These are phyloP conservation scores for Hemileccinum rubropunctum DNA, from an alignment of 768 basidiomycete species.

Conservation along the genomic window DNA sequence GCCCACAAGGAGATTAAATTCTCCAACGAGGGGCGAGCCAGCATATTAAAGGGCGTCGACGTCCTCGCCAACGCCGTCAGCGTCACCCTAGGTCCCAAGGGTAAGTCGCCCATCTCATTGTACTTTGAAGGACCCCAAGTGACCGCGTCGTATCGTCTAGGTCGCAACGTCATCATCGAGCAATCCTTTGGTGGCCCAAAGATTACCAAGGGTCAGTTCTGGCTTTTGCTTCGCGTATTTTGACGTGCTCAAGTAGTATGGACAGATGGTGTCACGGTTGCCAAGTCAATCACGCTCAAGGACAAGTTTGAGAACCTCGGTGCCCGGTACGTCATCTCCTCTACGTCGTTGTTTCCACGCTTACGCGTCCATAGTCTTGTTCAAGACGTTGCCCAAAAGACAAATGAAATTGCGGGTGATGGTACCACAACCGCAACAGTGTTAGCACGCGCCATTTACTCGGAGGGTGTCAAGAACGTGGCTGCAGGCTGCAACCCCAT, in stretches of 20 bases:
- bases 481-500: conserved; percentile 99
- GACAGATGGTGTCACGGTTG: conserved; percentile 94
- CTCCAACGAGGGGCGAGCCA: conserved; percentile 90
- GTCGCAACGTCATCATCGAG: conserved; percentile 98
- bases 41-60: conserved; percentile 94
- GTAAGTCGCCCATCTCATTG: conserved; percentile 34
- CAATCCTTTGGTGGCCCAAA: conserved; percentile 87
- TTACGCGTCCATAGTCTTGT: conserved; percentile 57
- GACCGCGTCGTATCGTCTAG: conserved; percentile 36
- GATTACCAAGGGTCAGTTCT: conserved; percentile 84
- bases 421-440: conserved; percentile 98
- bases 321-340: conserved; percentile 67
- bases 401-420: conserved; percentile 96
- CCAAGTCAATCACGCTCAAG: conserved; percentile 89
- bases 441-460: conserved; percentile 94
- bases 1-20: conserved; percentile 97
- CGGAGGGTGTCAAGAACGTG: conserved; percentile 98
- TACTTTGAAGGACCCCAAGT: conserved; percentile 1
- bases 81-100: conserved; percentile 96
- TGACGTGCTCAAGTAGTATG: conserved; percentile 6
- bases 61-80: conserved; percentile 95
- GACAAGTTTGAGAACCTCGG: conserved; percentile 99
- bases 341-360: not conserved
- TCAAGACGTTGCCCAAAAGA: conserved; percentile 95
- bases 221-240: not conserved